Evolutionary conservation across 768 basidiomycete genomes (phyloP).

Genomic region (Naganishia onofrii): DNA sequence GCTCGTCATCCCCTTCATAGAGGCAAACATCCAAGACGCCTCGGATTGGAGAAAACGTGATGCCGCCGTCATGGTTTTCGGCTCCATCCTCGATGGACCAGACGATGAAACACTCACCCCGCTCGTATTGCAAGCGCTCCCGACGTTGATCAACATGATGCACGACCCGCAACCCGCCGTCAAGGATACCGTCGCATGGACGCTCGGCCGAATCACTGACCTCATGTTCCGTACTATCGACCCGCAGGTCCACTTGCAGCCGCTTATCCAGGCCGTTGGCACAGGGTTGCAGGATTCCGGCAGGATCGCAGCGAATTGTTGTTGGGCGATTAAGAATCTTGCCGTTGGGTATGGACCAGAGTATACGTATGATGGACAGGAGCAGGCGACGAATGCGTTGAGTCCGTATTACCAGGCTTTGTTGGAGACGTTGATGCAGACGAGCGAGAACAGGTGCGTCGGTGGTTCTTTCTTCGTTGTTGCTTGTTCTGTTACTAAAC

Average conservation of each 20-base stretch:
- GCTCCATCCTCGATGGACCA: constrained; percentile 94
- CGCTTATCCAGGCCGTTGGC: constrained; percentile 78
- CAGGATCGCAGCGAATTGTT: constrained; percentile 86
- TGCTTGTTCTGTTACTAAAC: background rate
- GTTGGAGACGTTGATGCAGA: constrained; percentile 69
- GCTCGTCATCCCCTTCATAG: constrained; percentile 95
- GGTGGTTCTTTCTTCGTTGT: background rate
- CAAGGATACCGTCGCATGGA: constrained; percentile 97
- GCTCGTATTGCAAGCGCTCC: constrained; percentile 88
- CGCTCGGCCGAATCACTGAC: constrained; percentile 91
- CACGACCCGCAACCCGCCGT: constrained; percentile 76
- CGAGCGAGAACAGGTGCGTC: constrained; percentile 29
- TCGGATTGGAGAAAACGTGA: constrained; percentile 93
- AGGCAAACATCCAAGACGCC: constrained; percentile 78
- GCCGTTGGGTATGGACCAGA: constrained; percentile 69
- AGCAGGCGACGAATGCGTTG: constrained; percentile 65
- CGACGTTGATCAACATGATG: constrained; percentile 95
- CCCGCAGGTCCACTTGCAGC: constrained; percentile 79
- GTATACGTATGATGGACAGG: constrained; percentile 57
- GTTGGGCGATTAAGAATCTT: constrained; percentile 94
- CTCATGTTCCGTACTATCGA: constrained; percentile 79
- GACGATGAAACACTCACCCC: constrained; percentile 82
- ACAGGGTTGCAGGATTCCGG: constrained; percentile 74
- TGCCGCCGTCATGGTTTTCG: constrained; percentile 97
- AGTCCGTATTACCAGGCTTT: constrained; percentile 87